Percentiles rank a stretch among this genome's conserved stretches.
Evolutionary conservation across 768 basidiomycete genomes (phyloP).

Genomic region (Podaxis sp.): DNA sequence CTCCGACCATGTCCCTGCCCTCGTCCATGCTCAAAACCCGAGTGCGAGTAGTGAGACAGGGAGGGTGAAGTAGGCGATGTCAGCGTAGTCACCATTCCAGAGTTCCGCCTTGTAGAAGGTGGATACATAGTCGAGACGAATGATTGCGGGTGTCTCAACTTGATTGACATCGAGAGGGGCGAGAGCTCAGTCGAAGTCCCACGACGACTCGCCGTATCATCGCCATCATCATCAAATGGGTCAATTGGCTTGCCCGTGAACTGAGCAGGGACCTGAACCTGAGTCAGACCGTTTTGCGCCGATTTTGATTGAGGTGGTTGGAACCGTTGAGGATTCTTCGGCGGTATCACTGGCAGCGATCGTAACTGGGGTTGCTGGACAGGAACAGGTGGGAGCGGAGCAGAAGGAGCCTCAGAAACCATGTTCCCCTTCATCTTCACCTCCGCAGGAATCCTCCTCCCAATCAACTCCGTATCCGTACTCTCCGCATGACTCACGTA

Average conservation of each 20-base stretch:
- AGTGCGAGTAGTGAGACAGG: not conserved
- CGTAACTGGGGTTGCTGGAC: not conserved
- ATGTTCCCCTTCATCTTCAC: slow-evolving; percentile 12
- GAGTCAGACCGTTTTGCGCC: not conserved
- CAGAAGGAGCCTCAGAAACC: not conserved
- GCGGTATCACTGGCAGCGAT: not conserved
- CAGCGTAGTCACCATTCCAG: not conserved
- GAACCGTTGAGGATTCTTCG: not conserved
- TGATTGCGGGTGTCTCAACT: slow-evolving; percentile 6
- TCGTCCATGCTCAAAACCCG: not conserved
- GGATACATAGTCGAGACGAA: slow-evolving; percentile 1
- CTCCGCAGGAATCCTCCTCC: slow-evolving; percentile 10
- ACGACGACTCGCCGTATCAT: not conserved
- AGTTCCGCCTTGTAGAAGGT: not conserved
- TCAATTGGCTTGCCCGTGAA: not conserved
- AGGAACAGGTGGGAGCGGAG: not conserved
- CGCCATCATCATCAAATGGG: slow-evolving; percentile 3
- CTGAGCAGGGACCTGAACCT: not conserved
- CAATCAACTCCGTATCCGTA: slow-evolving; percentile 16
- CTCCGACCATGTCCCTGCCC: not conserved
- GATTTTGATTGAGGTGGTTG: not conserved
- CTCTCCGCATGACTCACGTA: slow-evolving; percentile 12
- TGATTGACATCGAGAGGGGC: slow-evolving; percentile 7
- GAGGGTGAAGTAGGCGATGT: not conserved
- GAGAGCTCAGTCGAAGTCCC: not conserved